Percentiles rank a stretch among this genome's conserved stretches.
phyloP scores from a whole-genome alignment of 2,329 filamentous ascomycete genomes.

The Pestalotiopsis sp. region DNA sequence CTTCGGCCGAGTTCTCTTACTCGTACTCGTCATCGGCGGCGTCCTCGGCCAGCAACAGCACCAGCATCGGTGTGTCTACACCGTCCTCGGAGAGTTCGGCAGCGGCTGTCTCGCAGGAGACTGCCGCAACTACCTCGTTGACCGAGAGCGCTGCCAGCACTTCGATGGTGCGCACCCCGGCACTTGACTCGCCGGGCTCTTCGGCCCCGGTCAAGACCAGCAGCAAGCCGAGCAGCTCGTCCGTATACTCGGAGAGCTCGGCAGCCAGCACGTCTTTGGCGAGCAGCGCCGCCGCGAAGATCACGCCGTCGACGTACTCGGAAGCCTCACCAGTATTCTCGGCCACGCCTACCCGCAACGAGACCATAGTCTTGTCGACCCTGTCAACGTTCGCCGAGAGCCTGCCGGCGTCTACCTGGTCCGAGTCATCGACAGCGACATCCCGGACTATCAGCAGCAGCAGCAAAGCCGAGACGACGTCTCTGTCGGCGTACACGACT shows the following conservation, averaged over 20 bases:
- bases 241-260: background rate
- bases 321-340: background rate
- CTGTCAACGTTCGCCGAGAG: background rate
- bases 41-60: background rate
- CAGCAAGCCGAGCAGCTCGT: background rate
- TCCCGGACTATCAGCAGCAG: background rate
- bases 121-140: background rate
- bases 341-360: background rate
- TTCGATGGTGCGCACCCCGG: background rate
- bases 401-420: background rate
- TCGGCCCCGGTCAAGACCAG: background rate
- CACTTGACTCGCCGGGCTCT: background rate
- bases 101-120: background rate
- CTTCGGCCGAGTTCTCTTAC: background rate
- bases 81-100: background rate
- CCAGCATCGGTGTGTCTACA: background rate
- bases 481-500: background rate
- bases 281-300: background rate
- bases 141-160: background rate
- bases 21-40: background rate
- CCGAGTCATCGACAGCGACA: background rate
- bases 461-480: background rate
- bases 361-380: background rate
- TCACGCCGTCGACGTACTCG: background rate
- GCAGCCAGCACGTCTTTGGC: background rate